Conservation (phyloP, 371 early-diverging fungal species). For the Mucor plumbeus region DNA sequence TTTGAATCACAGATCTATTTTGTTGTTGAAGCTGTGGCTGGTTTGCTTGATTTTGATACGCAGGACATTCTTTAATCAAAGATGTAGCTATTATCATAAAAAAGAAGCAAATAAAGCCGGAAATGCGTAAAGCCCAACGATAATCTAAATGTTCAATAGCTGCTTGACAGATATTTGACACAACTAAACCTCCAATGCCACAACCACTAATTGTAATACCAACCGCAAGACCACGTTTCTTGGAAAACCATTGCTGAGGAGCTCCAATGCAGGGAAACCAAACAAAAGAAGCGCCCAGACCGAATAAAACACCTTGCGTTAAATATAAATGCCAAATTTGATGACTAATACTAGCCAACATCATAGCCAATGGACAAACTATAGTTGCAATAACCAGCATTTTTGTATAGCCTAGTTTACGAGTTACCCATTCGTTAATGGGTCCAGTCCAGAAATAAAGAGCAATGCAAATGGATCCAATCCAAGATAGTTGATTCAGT, state of each 20-base stretch:
- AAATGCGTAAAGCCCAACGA: conserved; percentile 40
- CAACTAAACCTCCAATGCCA: conserved; percentile 75
- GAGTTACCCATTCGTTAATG: conserved; percentile 48
- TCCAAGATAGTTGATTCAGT: no score
- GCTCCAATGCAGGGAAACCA: conserved; percentile 40
- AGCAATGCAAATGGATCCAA: no score
- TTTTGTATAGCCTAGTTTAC: conserved; percentile 56
- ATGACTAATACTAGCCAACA: conserved; percentile 63
- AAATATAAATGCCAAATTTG: conserved; percentile 67
- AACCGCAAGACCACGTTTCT: conserved; percentile 67
- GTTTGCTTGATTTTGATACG: conserved; percentile 30
- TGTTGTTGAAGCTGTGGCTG: conserved; percentile 11
- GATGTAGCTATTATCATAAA: conserved; percentile 50
- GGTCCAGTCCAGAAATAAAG: conserved; percentile 43
- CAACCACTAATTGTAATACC: conserved; percentile 77
- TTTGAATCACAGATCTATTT: conserved; percentile 25
- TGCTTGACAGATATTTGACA: conserved; percentile 63
- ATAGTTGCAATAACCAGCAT: conserved; percentile 56
- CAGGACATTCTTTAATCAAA: conserved; percentile 52
- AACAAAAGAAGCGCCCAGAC: conserved; percentile 63
- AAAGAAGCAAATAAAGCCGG: conserved; percentile 60
- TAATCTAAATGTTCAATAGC: conserved; percentile 26
- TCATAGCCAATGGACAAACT: conserved; percentile 55
- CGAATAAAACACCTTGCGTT: conserved; percentile 70
- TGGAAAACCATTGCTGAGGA: conserved; percentile 71